Evolutionary conservation across 805 yeast species (phyloP), one percentile per base, ranked within the genome.

Genomic region (Nakazawaea holstii): DNA sequence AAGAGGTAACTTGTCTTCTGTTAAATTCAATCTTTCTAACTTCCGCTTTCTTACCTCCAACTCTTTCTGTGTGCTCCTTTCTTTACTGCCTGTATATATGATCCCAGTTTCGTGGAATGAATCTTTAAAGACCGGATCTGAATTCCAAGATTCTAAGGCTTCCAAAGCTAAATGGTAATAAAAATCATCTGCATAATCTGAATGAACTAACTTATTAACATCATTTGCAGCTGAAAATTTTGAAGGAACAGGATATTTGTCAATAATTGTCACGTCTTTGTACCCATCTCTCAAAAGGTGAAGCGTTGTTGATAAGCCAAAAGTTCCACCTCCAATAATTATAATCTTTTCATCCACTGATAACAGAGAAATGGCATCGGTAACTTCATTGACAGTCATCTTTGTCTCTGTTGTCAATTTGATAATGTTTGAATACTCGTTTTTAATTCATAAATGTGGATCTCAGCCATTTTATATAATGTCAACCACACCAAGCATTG

Each of bases 271-370:
- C 20, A 59, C 55, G 33, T 59, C 47, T 49, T 46, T 54, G 30
- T 50, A 58, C 7, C 55, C 57, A 17, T 46, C 42, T 33, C 45
- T 44, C 1, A 53, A 44, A 4, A 66, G 52, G 24, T 60, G 61
- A 2, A 62, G 43, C 1, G 62, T 59, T 0, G 68, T 59, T 2
- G 68, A 64, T 8, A 65, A 56, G 2, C 69, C 69, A 55, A 60
- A 64, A 2, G 64, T 67, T 7, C 69, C 68, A 46, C 66, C 61
- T 1, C 70, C 70, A 11, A 65, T 52, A 3, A 58, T 52, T 11
- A 46, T 35, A 28, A 45, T 33, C 28, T 39, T 32, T 13, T 39
- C 48, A 8, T 45, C 43, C 8, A 39, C 32, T n/a, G 35, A 14
- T 24, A 45, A 39, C 24, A 33, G n/a, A 9, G 24, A 31, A 9